Base-by-base conservation (phyloP, 2,329 filamentous ascomycete genomes). In the Akanthomyces lecanii region DNA sequence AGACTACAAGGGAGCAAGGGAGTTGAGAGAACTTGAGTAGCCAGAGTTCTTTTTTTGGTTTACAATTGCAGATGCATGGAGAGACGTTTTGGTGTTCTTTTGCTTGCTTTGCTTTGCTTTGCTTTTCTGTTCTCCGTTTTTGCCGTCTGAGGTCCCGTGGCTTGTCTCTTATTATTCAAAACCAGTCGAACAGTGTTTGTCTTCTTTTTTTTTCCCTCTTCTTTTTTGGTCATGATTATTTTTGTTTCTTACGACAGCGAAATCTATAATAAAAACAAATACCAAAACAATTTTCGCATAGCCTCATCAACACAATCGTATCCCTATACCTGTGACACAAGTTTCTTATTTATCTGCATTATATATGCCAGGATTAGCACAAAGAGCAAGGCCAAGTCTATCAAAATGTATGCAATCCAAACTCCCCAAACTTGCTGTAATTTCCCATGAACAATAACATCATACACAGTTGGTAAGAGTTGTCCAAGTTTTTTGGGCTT, bases 231-330 rank as follows among this genome's bases (percentile, higher is more conserved):
- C 38, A 55, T 63, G 45, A 63, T 53, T 47, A 10, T 8, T 7
- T 11, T 36, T 30, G 21, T 21, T 36, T 44, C 30, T 53, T 25
- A 61, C 28, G 25, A 61, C 40, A 61, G 59, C 59, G 59, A 54
- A 61, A 47, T 54, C 25, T 55, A 25, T 47, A 61, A 47, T 61
- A 57, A 33, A 48, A 61, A 61, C 21, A 61, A 47, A 59, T 51
- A 52, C 12, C 33, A 61, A 51, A 62, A 40, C 23, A 30, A 51
- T 59, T 51, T 16, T 25, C 42, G 45, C 33, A 51, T 42, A 59
- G 38, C 40, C 11, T n/a, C 28, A 33, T 21, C 4, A 16, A 45
- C 25, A 45, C 14, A 8, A 6, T 8, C 10, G 23, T 42, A 21
- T 14, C 5, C 5, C 36, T 5, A 45, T 28, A 16, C 28, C 36